Base-by-base conservation (phyloP, 805 yeast genomes). In the Maudiozyma serrabonitensis region DNA sequence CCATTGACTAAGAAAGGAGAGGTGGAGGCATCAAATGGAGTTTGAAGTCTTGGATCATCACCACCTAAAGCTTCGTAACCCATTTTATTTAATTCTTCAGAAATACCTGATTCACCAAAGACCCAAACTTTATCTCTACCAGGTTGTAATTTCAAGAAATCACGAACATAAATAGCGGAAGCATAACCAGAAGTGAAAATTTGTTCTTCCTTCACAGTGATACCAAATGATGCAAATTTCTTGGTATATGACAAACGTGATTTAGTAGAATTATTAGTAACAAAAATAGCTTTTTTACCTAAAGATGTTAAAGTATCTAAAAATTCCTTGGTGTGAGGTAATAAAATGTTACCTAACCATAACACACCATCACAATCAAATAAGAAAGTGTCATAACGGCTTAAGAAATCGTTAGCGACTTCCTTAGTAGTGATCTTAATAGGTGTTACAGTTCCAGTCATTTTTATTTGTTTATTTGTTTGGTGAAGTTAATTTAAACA, bases 361-460 rank as follows among this genome's bases (percentile, higher is more conserved):
- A 93, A 73, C 4, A 93, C 99, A 32, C 99, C 99, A 64, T 93
- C 99, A 70, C 99, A 93, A 62, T 93, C 99, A 64, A 93, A 93
- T 56, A 93, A 71, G 59, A 90, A 91, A 51, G 87, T 88, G 62
- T 89, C 96, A 64, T 84, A 85, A 47, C 73, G 62, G 55, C 75
- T 77, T 9, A 93, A 68, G 44, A 93, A 69, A 7, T 69, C 60
- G 47, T 75, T 68, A 4, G 78, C 84, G 34, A 76, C 76, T 19
- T 70, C 71, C 49, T 69, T 72, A 19, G 69, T 60, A 16, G 69
- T 66, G 42, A 85, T 64, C 58, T 84, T 81, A 1, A 60, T 56
- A 8, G 87, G 74, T 8, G 44, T 50, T 16, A n/a, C 50, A 9
- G 47, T 48, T 12, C 37, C 43, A 12, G 57, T 54, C 51, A 48